Percentiles rank a stretch among this genome's conserved stretches.
These are phyloP conservation scores for Macrotyloma uniflorum DNA, from an alignment of 306 rosid species.

Conservation along the genomic window DNA sequence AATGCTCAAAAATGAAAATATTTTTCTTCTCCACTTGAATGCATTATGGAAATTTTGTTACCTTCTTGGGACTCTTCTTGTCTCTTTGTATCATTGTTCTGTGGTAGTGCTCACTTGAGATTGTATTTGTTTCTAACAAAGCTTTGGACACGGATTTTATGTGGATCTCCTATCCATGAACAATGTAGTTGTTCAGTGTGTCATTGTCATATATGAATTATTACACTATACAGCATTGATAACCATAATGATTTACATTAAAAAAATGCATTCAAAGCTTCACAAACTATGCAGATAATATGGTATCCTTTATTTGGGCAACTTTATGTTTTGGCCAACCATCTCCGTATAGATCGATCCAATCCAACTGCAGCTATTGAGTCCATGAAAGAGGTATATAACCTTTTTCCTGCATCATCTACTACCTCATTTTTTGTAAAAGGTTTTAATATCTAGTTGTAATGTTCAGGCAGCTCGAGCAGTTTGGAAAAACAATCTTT, in stretches of 20 bases:
- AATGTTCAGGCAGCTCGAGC: slow-evolving; percentile 55
- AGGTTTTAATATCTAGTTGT: slow-evolving; percentile 21
- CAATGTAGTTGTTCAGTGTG: neutral
- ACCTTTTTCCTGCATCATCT: slow-evolving; percentile 8
- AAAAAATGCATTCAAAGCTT: neutral
- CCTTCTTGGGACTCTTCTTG: neutral
- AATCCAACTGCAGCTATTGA: slow-evolving; percentile 57
- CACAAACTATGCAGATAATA: slow-evolving; percentile 54
- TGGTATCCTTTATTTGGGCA: slow-evolving; percentile 77
- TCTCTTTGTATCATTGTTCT: neutral
- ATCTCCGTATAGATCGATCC: slow-evolving; percentile 73
- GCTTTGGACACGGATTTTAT: neutral
- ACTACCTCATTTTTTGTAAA: neutral
- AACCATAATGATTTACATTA: neutral
- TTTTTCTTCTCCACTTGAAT: neutral
- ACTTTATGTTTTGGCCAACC: slow-evolving; percentile 67
- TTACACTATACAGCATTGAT: neutral
- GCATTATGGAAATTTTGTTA: neutral
- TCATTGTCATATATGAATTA: neutral
- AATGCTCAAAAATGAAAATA: neutral
- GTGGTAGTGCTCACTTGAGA: neutral
- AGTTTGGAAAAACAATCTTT: slow-evolving; percentile 49
- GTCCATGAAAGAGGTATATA: slow-evolving; percentile 60
- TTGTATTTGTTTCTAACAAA: neutral
- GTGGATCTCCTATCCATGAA: neutral